Evolutionary conservation across 2,329 filamentous ascomycete genomes (phyloP).

Genomic region (Penicillium paneum): DNA sequence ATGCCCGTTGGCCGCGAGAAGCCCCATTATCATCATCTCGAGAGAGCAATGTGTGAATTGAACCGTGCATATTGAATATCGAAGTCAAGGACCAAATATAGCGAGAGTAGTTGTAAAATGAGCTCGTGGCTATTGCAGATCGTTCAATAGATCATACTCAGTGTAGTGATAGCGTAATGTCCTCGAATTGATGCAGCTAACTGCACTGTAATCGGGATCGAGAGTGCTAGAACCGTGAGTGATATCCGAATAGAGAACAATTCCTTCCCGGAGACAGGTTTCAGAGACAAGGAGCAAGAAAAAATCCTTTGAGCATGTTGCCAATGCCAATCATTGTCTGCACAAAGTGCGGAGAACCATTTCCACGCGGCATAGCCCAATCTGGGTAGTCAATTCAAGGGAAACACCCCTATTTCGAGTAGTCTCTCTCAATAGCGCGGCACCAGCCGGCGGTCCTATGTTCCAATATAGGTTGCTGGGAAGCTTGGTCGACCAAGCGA

Average conservation of each 20-base stretch:
- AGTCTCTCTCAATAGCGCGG: conserved; percentile 19
- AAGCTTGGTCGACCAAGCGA: not conserved
- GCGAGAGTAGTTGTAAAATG: conserved; percentile 7
- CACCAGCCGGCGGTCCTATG: conserved; percentile 9
- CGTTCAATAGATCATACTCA: not conserved
- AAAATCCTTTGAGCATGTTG: conserved; percentile 11
- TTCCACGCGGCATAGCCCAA: conserved; percentile 7
- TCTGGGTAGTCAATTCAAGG: not conserved
- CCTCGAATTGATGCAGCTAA: not conserved
- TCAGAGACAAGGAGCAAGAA: conserved; percentile 13
- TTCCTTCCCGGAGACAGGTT: not conserved
- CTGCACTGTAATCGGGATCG: not conserved
- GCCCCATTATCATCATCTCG: conserved; percentile 18
- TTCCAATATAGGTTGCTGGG: not conserved
- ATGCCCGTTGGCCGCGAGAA: conserved; percentile 26
- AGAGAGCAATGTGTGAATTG: conserved; percentile 17
- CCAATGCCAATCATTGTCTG: not conserved
- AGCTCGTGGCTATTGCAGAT: conserved; percentile 6
- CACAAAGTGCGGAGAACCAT: conserved; percentile 8
- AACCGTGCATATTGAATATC: conserved; percentile 14
- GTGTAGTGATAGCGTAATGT: not conserved
- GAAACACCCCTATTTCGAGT: conserved; percentile 9
- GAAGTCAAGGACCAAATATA: conserved; percentile 8
- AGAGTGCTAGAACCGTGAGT: not conserved
- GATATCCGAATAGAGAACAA: not conserved